Evolutionary conservation across 441 rosid species (phyloP), one percentile per base, ranked within the genome.

Genomic region (Syzygium syzygioides): DNA sequence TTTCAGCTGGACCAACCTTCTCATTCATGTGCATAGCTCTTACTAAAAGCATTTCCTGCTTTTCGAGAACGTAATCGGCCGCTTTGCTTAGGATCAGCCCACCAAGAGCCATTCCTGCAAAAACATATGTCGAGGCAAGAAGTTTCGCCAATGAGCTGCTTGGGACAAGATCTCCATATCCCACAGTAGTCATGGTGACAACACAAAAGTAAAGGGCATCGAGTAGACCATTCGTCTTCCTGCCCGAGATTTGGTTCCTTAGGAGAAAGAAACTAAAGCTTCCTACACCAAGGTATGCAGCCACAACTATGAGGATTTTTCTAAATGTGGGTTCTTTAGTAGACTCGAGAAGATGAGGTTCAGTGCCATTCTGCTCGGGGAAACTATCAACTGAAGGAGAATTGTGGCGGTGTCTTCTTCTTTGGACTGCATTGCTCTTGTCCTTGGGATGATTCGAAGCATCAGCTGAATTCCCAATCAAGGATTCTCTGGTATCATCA

Each of bases 151-250:
- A 83, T 48, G 90, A 80, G 84, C 90, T 94, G 26, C 56, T 79
- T 11, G 96, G 96, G 52, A 93, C 93, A 13, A 94, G 92, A 90
- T 95, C 97, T 9, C 97, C 96, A 66, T 94, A 94, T 86, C 96
- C 97, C n/a, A 94, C 95, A 2, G 96, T 93, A 7, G 96, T 94
- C 95, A 94, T 92, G 14, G 95, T 93, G 84, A 95, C 94, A 50
- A 94, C 90, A 85, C 93, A 91, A 45, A 95, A 94, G 89, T 94
- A 94, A 30, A 94, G 53, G 52, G 95, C 93, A 90, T 95, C 96
- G 28, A 94, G 88, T 87, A 94, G 57, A 23, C 90, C 91, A 66
- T 92, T 92, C 28, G 95, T 94, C 92, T 94, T 94, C 85, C 90
- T 90, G 52, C 96, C 97, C 68, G 85, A 85, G 30, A 94, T 86